Percentiles rank a stretch among this genome's conserved stretches.
Evolutionary conservation across 257 asterid species (phyloP).

Genomic region (Jasminum sambac): DNA sequence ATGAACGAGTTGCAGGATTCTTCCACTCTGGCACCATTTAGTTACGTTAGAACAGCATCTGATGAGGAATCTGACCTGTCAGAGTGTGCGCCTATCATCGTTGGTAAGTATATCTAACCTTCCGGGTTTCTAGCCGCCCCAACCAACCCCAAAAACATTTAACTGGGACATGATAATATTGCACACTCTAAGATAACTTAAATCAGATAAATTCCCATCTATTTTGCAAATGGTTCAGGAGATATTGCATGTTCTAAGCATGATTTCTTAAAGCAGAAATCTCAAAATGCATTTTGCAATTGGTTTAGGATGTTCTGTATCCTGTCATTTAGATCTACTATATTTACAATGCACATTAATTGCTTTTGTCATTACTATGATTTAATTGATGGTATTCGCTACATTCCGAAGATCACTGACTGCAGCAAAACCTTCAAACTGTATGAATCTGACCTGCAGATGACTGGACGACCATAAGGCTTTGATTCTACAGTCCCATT

Average conservation of each 20-base stretch:
- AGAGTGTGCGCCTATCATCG: conserved; percentile 35
- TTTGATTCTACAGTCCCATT: neutral
- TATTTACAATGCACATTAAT: neutral
- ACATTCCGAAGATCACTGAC: neutral
- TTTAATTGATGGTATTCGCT: neutral
- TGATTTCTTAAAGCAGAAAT: neutral
- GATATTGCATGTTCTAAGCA: neutral
- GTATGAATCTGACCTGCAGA: neutral
- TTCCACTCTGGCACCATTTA: conserved; percentile 34
- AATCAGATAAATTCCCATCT: too few relatives aligned
- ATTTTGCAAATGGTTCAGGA: too few relatives aligned
- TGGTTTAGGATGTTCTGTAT: conserved; percentile 9
- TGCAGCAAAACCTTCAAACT: conserved; percentile 3
- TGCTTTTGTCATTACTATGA: conserved; percentile 2
- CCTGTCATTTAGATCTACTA: neutral
- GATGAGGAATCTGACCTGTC: conserved; percentile 43
- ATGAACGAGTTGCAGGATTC: conserved; percentile 46
- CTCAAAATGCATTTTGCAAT: conserved; percentile 1
- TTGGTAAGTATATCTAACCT: conserved; percentile 52
- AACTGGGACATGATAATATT: neutral
- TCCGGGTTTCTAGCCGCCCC: conserved; percentile 8
- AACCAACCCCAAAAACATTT: conserved; percentile 13
- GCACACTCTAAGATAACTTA: too few relatives aligned
- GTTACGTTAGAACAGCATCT: conserved; percentile 28
- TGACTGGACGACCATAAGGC: neutral